Percentiles rank a stretch among this genome's conserved stretches.
These are phyloP conservation scores for Syncephalis plumigaleata DNA, from an alignment of 371 early-diverging fungal genomes.

Conservation along the genomic window DNA sequence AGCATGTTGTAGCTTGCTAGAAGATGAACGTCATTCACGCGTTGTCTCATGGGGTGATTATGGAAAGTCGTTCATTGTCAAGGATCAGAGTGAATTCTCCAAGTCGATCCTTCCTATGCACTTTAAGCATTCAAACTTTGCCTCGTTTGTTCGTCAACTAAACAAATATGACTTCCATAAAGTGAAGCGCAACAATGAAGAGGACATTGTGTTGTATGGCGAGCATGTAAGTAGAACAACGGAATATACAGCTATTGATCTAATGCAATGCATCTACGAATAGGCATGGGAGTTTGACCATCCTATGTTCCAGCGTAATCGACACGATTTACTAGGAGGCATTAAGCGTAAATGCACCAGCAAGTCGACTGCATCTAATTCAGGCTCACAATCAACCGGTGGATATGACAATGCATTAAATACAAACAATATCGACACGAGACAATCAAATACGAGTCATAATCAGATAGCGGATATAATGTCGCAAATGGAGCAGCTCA, in stretches of 20 bases:
- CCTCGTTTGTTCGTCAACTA: slow-evolving; percentile 83
- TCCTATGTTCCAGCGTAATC: slow-evolving; percentile 45
- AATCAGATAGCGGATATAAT: too few species aligned
- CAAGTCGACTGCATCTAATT: not conserved
- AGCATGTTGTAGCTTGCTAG: slow-evolving; percentile 50
- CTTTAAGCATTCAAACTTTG: slow-evolving; percentile 76
- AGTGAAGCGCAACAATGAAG: slow-evolving; percentile 37
- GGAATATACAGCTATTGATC: too few species aligned
- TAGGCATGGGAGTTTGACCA: slow-evolving; percentile 69
- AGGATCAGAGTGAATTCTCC: slow-evolving; percentile 64
- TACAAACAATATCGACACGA: too few species aligned
- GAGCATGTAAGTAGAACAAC: slow-evolving; percentile 26
- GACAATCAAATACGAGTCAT: too few species aligned
- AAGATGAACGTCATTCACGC: slow-evolving; percentile 53
- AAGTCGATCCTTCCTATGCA: slow-evolving; percentile 54
- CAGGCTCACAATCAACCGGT: too few species aligned
- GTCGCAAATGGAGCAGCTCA: too few species aligned
- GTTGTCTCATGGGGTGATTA: slow-evolving; percentile 63
- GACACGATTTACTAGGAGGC: slow-evolving; percentile 36
- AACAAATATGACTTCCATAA: slow-evolving; percentile 96
- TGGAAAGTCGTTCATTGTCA: slow-evolving; percentile 75
- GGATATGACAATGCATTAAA: too few species aligned
- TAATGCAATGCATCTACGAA: too few species aligned
- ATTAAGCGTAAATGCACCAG: slow-evolving; percentile 18
- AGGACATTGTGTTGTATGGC: slow-evolving; percentile 30